Conservation (phyloP, 2,329 filamentous ascomycete species). For the Aspergillus tubingensis region DNA sequence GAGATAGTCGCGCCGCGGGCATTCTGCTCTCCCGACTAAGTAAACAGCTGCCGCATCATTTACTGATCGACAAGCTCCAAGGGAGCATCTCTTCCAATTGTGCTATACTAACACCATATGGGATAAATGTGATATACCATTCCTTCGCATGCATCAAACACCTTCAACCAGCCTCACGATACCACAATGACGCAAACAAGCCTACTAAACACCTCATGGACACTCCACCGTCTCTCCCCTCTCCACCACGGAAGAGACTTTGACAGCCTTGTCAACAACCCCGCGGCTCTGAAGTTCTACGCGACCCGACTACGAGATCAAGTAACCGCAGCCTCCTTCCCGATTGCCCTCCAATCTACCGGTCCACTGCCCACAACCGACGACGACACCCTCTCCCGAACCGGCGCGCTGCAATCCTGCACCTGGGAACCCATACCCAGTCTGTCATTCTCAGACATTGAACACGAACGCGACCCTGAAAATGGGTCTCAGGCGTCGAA, state of each 20-base stretch:
- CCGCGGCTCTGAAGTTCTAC: slow-evolving; percentile 45
- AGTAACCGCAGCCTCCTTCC: slow-evolving; percentile 49
- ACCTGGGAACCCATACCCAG: slow-evolving; percentile 44
- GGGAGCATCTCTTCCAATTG: neutral
- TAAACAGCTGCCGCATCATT: neutral
- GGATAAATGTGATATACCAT: slow-evolving; percentile 10
- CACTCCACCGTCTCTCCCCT: slow-evolving; percentile 56
- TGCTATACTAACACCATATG: slow-evolving; percentile 2
- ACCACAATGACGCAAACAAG: slow-evolving; percentile 29
- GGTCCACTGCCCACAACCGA: slow-evolving; percentile 25
- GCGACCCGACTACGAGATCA: slow-evolving; percentile 51
- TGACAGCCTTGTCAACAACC: slow-evolving; percentile 36
- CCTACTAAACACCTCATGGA: slow-evolving; percentile 57
- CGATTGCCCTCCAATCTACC: slow-evolving; percentile 47
- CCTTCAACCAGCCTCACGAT: neutral
- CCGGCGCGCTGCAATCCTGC: slow-evolving; percentile 52
- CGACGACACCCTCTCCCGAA: slow-evolving; percentile 45
- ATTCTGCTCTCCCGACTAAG: neutral
- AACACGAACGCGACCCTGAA: neutral
- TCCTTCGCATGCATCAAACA: no score
- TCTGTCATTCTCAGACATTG: slow-evolving; percentile 29
- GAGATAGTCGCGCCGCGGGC: neutral
- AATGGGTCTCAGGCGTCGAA: neutral
- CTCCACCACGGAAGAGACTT: slow-evolving; percentile 51
- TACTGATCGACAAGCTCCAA: neutral